Evolutionary conservation across 306 rosid genomes (phyloP).

Genomic region (Amphicarpaea edgeworthii): DNA sequence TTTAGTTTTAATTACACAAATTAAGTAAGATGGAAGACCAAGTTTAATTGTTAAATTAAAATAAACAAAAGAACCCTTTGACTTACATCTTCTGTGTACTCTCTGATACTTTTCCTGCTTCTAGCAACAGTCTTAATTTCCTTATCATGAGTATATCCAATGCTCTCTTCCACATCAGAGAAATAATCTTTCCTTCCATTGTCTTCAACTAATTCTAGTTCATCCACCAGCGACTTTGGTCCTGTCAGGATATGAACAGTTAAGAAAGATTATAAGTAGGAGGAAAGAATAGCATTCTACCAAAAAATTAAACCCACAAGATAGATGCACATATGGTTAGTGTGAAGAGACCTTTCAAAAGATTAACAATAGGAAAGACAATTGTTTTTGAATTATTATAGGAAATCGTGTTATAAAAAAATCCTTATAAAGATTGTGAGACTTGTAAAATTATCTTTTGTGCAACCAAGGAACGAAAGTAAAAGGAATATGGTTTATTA

Average conservation of each 20-base stretch:
- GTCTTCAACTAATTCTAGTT: background rate
- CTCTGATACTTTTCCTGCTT: background rate
- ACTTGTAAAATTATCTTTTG: no score
- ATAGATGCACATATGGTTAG: no score
- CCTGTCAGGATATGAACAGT: background rate
- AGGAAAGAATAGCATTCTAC: background rate
- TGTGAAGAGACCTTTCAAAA: no score
- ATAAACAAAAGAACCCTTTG: background rate
- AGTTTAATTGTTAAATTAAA: background rate
- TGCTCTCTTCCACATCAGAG: background rate
- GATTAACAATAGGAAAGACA: no score
- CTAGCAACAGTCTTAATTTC: background rate
- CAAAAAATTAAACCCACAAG: no score
- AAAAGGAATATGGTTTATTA: no score
- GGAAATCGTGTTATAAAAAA: no score
- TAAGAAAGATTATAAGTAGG: background rate
- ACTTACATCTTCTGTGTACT: slow-evolving; percentile 6
- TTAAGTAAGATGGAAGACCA: background rate
- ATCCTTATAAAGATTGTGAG: no score
- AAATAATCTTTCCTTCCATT: background rate
- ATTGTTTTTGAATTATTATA: no score
- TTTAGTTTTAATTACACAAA: no score
- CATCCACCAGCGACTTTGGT: background rate
- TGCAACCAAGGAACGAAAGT: no score
- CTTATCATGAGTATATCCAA: background rate